phyloP scores from a whole-genome alignment of 2,329 filamentous ascomycete genomes.

The Pseudopyricularia javanii region DNA sequence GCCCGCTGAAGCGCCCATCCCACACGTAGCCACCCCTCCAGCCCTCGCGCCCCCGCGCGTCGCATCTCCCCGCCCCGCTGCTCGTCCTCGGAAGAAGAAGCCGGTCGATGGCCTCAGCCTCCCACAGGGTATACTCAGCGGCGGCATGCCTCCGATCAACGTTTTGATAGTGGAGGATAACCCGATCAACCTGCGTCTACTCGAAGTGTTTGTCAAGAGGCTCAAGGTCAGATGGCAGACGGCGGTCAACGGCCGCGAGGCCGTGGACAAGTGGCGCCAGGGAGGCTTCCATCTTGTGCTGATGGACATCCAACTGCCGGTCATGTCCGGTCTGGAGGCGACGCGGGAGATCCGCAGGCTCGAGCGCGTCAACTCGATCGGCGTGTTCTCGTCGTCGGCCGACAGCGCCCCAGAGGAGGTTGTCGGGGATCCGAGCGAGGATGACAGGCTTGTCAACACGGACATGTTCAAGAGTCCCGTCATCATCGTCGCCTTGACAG shows the following conservation, averaged over 20 bases:
- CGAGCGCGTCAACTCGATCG: constrained; percentile 83
- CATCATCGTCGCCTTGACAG: constrained; percentile 93
- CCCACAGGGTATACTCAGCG: constrained; percentile 59
- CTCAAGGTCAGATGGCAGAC: constrained; percentile 94
- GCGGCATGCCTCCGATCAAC: constrained; percentile 86
- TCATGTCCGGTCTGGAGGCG: constrained; percentile 92
- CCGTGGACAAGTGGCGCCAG: constrained; percentile 81
- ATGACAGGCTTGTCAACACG: constrained; percentile 57
- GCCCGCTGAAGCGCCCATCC: constrained; percentile 26
- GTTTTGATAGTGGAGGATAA: constrained; percentile 98
- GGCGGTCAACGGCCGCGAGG: constrained; percentile 90
- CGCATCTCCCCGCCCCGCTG: constrained; percentile 31
- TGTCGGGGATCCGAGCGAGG: constrained; percentile 37
- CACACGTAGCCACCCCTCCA: constrained; percentile 37
- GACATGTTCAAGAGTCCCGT: constrained; percentile 87
- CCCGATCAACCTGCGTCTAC: constrained; percentile 85
- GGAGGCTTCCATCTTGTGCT: constrained; percentile 93
- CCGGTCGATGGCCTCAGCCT: constrained; percentile 29
- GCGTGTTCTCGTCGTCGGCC: constrained; percentile 68
- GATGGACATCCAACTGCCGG: constrained; percentile 96
- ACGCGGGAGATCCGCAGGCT: constrained; percentile 87
- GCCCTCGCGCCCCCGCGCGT: constrained; percentile 21
- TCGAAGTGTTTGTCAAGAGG: constrained; percentile 92
- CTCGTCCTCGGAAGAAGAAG: constrained; percentile 43
- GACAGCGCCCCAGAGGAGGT: constrained; percentile 33